These are phyloP conservation scores for Monilinia fructicola DNA, from an alignment of 2,329 filamentous ascomycete species.

Conservation along the genomic window DNA sequence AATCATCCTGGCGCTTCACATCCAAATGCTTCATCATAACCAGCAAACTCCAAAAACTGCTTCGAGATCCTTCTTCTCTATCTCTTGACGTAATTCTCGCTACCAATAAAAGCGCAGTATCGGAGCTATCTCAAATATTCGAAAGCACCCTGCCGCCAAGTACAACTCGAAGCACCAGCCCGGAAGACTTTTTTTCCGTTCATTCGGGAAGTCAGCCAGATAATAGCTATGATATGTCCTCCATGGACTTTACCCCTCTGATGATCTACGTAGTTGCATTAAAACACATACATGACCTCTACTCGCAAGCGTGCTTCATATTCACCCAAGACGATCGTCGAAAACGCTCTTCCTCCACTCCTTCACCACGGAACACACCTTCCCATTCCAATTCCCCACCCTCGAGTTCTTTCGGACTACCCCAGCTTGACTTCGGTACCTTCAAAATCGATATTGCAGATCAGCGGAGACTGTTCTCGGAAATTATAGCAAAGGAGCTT, in stretches of 20 bases:
- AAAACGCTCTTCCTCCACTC: background rate
- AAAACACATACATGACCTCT: conserved; percentile 17
- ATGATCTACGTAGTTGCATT: conserved; percentile 7
- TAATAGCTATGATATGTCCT: background rate
- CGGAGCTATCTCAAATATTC: conserved; percentile 9
- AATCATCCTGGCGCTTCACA: conserved; percentile 6
- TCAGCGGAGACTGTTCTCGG: conserved; percentile 5
- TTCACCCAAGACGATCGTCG: background rate
- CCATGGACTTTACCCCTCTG: background rate
- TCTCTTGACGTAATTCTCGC: conserved; percentile 19
- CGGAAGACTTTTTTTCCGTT: background rate
- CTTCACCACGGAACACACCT: background rate
- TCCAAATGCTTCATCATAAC: conserved; percentile 13
- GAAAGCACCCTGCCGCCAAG: background rate
- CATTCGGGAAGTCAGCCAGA: background rate
- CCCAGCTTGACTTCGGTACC: conserved; percentile 10
- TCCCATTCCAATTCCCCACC: background rate
- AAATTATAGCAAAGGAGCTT: conserved; percentile 3
- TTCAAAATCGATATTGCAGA: conserved; percentile 16
- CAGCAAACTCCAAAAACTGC: conserved; percentile 15
- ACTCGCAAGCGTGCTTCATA: conserved; percentile 15
- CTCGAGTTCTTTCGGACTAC: background rate
- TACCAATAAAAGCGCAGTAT: conserved; percentile 15
- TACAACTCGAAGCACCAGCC: background rate
- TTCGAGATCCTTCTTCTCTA: conserved; percentile 7